These are phyloP conservation scores for Mucor mucedo DNA, from an alignment of 371 early-diverging fungal species.

Conservation along the genomic window DNA sequence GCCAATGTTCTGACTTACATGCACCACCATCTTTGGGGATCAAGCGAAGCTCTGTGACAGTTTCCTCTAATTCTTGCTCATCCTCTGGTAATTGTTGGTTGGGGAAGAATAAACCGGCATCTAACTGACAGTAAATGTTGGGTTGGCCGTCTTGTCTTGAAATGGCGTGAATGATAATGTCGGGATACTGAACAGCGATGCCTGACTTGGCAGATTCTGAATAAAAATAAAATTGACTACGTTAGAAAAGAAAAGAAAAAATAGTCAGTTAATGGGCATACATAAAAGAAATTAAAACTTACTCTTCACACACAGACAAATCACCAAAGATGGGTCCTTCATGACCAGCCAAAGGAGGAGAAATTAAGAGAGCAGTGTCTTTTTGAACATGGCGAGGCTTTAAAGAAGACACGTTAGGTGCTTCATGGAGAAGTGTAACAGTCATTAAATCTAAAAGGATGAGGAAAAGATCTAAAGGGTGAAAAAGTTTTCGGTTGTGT, in stretches of 20 bases:
- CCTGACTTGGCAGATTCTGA: constrained; percentile 48
- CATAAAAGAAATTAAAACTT: constrained; percentile 1
- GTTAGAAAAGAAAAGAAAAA: background rate
- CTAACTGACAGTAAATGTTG: constrained; percentile 80
- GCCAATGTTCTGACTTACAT: constrained; percentile 51
- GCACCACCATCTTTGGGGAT: constrained; percentile 65
- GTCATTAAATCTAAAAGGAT: constrained; percentile 35
- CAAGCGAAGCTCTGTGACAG: constrained; percentile 67
- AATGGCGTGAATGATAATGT: constrained; percentile 83
- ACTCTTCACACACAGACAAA: constrained; percentile 51
- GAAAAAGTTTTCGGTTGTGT: background rate
- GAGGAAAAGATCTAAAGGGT: background rate
- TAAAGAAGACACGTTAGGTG: constrained; percentile 38
- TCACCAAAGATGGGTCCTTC: constrained; percentile 38
- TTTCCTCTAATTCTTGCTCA: constrained; percentile 60
- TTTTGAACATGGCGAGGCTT: constrained; percentile 42
- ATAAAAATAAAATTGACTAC: constrained; percentile 60
- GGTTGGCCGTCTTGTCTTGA: constrained; percentile 69
- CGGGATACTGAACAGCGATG: constrained; percentile 73
- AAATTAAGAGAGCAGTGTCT: constrained; percentile 35
- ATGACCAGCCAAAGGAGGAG: constrained; percentile 48
- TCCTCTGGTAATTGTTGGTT: constrained; percentile 55
- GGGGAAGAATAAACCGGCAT: constrained; percentile 47
- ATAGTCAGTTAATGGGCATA: background rate
- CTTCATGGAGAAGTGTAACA: constrained; percentile 44